Evolutionary conservation across 1,139 yeast genomes (phyloP).

Genomic region (Arxiozyma heterogenica): DNA sequence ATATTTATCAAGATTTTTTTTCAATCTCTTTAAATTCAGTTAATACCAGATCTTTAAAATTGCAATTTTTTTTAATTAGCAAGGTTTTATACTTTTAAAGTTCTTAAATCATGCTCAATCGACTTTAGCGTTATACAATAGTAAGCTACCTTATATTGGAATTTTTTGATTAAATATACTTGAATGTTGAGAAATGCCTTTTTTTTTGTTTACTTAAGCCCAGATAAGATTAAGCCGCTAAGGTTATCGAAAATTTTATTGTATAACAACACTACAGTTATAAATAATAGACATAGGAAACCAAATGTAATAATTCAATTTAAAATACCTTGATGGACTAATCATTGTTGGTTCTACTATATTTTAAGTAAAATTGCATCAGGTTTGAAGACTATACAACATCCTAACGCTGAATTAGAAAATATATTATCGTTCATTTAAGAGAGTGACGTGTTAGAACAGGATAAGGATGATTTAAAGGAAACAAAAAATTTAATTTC

Average conservation of each 20-base stretch:
- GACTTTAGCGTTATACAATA: conserved; percentile 60
- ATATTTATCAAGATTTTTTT: conserved; percentile 67
- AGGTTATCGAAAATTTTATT: conserved; percentile 35
- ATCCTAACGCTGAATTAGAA: conserved; percentile 19
- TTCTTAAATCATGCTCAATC: conserved; percentile 68
- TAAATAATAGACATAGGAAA: not conserved
- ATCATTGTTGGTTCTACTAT: conserved; percentile 74
- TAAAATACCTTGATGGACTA: conserved; percentile 35
- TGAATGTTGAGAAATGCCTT: conserved; percentile 57
- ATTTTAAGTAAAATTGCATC: conserved; percentile 51
- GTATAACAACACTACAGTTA: not conserved
- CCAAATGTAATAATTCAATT: conserved; percentile 32
- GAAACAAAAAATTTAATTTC: conserved; percentile 7
- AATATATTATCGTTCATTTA: conserved; percentile 16
- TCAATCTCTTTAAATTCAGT: conserved; percentile 51
- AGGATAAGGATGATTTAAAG: conserved; percentile 6
- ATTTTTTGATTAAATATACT: conserved; percentile 45
- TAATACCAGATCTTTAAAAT: conserved; percentile 45
- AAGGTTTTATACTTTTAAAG: conserved; percentile 74
- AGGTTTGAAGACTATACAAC: conserved; percentile 41
- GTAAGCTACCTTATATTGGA: conserved; percentile 55
- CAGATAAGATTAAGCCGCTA: conserved; percentile 68
- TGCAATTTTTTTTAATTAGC: conserved; percentile 52
- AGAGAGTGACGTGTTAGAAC: conserved; percentile 14
- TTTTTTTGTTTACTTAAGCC: conserved; percentile 62